Evolutionary conservation across 306 rosid species (phyloP), one percentile per base, ranked within the genome.

Genomic region (Inga laurina): DNA sequence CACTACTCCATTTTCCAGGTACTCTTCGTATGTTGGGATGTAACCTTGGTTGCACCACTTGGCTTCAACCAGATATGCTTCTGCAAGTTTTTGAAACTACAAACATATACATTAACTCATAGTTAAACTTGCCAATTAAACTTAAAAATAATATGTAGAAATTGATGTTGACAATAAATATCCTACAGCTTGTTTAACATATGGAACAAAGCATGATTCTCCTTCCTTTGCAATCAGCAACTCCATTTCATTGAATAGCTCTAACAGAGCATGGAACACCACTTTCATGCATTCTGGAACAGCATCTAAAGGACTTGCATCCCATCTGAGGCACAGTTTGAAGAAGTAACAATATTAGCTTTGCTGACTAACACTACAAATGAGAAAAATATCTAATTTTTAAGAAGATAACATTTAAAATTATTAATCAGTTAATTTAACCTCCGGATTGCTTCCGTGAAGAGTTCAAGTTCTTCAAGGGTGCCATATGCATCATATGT

Each of bases 381-480:
- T 21, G 27, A 14, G 7, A 49, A 14, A 57, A 57, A 4, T 2
- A 21, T 57, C 13, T 2, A 19, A 57, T 57, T 57, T 54, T 54
- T 2, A 7, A 54, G 10, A 54, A 54, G 0, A 49, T 18, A 8
- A 6, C 43, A 6, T 37, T 39, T 39, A 1, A 19, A 54, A 18
- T 54, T 7, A 14, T 15, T 4, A 5, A 19, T 52, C 59, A 52
- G 9, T 57, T 21, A 21, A 21, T 90, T 8, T 82, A 19, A 21
- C 68, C 37, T 62, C 8, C 16, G 8, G 68, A 90, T 44, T 10
- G 88, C 91, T 19, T 84, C 7, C 2, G 90, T 85, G 51, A 90
- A 87, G 15, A 84, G 77, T 12, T 84, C 75, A 12, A 88, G 89
- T 66, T 88, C 92, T 81, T 88, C 82, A 80, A 81, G 0, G 10